phyloP scores from a whole-genome alignment of 306 rosid species.

The Senna siamea region DNA sequence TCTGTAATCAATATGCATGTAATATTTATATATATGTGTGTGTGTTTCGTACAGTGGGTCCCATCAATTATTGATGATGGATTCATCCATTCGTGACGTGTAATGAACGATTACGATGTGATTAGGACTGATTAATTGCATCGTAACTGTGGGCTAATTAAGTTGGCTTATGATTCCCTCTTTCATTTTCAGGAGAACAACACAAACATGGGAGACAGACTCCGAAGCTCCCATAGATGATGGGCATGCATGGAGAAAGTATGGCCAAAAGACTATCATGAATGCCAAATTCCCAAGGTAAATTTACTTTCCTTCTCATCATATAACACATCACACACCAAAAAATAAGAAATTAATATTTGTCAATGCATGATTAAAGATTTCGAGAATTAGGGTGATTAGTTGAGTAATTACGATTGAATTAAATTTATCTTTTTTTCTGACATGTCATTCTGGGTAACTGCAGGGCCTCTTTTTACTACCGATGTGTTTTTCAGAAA shows the following conservation, averaged over 20 bases:
- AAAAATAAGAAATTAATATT: too few species aligned
- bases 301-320: neutral
- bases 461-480: too few species aligned
- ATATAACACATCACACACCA: too few species aligned
- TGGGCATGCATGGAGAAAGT: constrained; percentile 81
- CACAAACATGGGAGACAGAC: constrained; percentile 48
- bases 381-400: too few species aligned
- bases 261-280: constrained; percentile 69
- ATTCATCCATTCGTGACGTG: too few species aligned
- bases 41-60: constrained; percentile 4
- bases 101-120: neutral
- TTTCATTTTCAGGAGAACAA: constrained; percentile 49
- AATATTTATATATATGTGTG: neutral
- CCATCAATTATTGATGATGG: neutral
- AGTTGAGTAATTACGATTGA: too few species aligned
- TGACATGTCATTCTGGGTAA: too few species aligned
- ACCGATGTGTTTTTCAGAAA: too few species aligned
- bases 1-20: neutral
- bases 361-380: too few species aligned
- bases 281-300: constrained; percentile 59
- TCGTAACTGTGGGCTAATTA: neutral
- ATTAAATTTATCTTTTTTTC: too few species aligned
- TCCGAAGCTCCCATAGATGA: constrained; percentile 49
- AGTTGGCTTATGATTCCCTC: neutral
- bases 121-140: neutral